These are phyloP conservation scores for Zygoascus bituminiphila DNA, from an alignment of 805 yeast genomes.

Conservation along the genomic window DNA sequence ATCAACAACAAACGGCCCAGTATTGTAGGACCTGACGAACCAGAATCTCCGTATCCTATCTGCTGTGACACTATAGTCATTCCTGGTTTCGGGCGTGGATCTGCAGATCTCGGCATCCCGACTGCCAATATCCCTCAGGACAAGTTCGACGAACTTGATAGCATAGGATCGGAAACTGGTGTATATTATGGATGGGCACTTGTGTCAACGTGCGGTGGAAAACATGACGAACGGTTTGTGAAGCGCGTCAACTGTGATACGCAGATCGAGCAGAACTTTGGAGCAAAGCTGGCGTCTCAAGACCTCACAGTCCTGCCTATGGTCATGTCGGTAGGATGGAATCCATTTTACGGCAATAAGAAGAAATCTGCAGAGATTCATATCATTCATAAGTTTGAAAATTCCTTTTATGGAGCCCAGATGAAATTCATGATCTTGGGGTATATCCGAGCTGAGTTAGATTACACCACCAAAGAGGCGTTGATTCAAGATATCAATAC, in stretches of 20 bases:
- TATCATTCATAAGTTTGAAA: conserved; percentile 60
- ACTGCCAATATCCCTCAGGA: conserved; percentile 81
- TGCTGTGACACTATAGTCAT: conserved; percentile 36
- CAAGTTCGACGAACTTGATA: conserved; percentile 29
- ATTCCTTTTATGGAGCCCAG: conserved; percentile 73
- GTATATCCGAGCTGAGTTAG: conserved; percentile 81
- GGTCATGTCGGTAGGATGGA: conserved; percentile 95
- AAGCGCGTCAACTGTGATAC: conserved; percentile 8
- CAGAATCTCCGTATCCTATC: conserved; percentile 31
- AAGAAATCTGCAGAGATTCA: conserved; percentile 80
- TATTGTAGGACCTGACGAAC: conserved; percentile 27
- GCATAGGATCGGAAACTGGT: conserved; percentile 42
- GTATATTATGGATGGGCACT: conserved; percentile 81
- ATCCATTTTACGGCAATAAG: conserved; percentile 79
- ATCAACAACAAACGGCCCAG: conserved; percentile 19
- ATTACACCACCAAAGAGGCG: conserved; percentile 78
- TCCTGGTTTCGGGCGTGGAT: conserved; percentile 93
- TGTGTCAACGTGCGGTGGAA: conserved; percentile 25
- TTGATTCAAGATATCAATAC: conserved; percentile 72
- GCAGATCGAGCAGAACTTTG: conserved; percentile 53
- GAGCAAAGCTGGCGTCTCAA: conserved; percentile 37
- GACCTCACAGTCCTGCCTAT: conserved; percentile 56
- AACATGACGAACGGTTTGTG: conserved; percentile 5
- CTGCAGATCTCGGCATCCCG: conserved; percentile 87
- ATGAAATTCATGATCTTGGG: conserved; percentile 71